Evolutionary conservation across 768 basidiomycete genomes (phyloP), one percentile per base, ranked within the genome.

Genomic region (Agaricus blazei): DNA sequence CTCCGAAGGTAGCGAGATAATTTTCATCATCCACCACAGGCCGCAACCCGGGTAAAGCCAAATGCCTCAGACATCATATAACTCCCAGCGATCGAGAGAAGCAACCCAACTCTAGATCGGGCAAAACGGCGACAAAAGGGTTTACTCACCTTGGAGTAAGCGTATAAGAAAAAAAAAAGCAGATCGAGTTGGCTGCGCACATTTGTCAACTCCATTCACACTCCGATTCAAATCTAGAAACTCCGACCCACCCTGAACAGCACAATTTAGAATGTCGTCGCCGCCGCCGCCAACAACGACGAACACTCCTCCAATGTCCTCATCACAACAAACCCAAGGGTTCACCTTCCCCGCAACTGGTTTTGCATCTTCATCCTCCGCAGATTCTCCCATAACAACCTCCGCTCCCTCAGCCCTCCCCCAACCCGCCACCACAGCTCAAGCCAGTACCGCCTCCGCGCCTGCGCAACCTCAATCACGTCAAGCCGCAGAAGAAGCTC

Each of bases 1-100:
- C 74, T 77, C 82, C 81, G 85, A 88, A 90, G 88, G 88, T 90
- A 90, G 88, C 87, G 88, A 90, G 88, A 81, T 88, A 77, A 67
- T 62, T 83, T 85, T 90, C 88, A 87, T 84, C 88, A 90, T 69
- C 34, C 75, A 85, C 34, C 75, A 85, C 84, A 81, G 80, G 81
- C 61, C 64, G 77, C 64, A 67, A 69, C 80, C 75, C 74, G 82
- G 87, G 62, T 90, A 88, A 89, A 89, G 88, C 88, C 87, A 90
- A 89, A 89, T 90, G 88, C 88, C 88, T 90, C 88, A 88, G 88
- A 84, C 87, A 90, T 90, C 88, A 85, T 82, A 62, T 46, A 37
- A 23, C 12, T 14, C 9, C 28, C 23, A 23, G 4, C 48, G 34
- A 53, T 23, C 52, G 44, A 41, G 29, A 34, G 48, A 54, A 59